Base-by-base conservation (phyloP, 2,329 filamentous ascomycete genomes). In the Neofusicoccum cordaticola region DNA sequence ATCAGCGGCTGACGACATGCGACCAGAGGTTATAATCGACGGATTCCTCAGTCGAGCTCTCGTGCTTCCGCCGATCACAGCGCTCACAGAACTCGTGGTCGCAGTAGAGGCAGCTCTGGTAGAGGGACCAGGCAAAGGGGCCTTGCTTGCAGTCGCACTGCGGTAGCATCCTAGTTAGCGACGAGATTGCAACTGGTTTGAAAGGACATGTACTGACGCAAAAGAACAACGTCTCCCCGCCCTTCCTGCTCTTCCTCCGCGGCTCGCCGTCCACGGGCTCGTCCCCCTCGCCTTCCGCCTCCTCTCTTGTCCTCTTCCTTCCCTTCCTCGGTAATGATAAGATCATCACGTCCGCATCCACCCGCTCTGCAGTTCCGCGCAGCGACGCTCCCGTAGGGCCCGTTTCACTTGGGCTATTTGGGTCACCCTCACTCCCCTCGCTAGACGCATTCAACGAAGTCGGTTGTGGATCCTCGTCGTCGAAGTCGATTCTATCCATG, bases 401-500 rank as follows among this genome's bases (percentile, higher is more conserved):
- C 48, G 37, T 22, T 37, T 9, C 27, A 6, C 4, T 53, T 11
- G 34, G 27, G 27, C 27, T 31, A 7, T 31, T 31, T 5, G 27
- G 3, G 12, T 42, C 6, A 11, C 8, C 15, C 37, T 42, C 19
- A 3, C 8, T 31, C 17, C n/a, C 19, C 19, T 48, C 45, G 9
- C 7, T 31, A 7, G 27, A 7, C 27, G 27, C 27, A 4, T 5
- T 31, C 27, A 31, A 31, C 27, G 27, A 31, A 31, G 37, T 3
- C 37, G 37, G 19, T 11, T 22, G 6, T n/a, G 63, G 17, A 11
- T 62, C 56, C 31, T 71, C 71, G 9, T 69, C 66, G 47, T 71
- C 67, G 35, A 69, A 68, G 7, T 31, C 47, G 11, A 53, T 50
- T 15, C 65, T 65, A 42, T 72, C 67, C 65, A 67, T 66, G 12